A percentile compares a stretch with the other conserved stretches of the same genome.
Conservation (phyloP, 2,329 filamentous ascomycete genomes). For the Clonostachys byssicola region DNA sequence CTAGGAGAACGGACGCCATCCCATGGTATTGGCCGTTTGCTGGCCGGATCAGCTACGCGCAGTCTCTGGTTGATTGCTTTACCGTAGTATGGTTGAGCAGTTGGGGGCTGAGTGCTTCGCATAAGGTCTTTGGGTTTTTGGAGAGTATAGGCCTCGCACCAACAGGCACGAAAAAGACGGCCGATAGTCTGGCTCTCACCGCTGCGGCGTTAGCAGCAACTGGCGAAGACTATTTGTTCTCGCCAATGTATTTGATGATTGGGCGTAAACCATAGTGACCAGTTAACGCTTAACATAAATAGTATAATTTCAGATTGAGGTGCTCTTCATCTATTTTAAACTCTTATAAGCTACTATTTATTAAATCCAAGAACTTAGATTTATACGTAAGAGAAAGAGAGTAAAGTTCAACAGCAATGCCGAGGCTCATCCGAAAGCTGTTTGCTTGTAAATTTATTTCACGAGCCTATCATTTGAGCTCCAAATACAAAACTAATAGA, state of each 20-base stretch:
- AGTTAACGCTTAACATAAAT: too few species aligned
- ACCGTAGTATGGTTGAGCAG: constrained; percentile 88
- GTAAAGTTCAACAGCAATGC: too few species aligned
- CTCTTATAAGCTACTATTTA: too few species aligned
- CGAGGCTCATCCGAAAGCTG: too few species aligned
- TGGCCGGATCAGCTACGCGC: constrained; percentile 80
- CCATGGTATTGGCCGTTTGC: constrained; percentile 95
- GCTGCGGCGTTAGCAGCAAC: constrained; percentile 85
- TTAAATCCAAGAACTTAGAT: too few species aligned
- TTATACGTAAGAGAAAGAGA: too few species aligned
- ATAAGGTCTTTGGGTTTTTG: constrained; percentile 71
- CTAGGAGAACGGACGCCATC: constrained; percentile 66
- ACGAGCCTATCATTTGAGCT: too few species aligned
- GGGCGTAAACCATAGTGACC: constrained; percentile 67
- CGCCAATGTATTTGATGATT: constrained; percentile 97
- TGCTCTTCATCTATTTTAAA: too few species aligned
- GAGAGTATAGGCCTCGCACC: constrained; percentile 76
- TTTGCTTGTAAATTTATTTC: too few species aligned
- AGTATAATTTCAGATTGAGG: too few species aligned
- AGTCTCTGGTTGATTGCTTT: constrained; percentile 72
- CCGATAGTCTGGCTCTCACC: constrained; percentile 77
- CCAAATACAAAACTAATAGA: too few species aligned
- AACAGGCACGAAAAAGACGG: constrained; percentile 85
- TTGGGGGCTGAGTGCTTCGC: constrained; percentile 69
- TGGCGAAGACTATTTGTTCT: constrained; percentile 87